Evolutionary conservation across 1,139 yeast species (phyloP).

Genomic region (Diutina catenulata): DNA sequence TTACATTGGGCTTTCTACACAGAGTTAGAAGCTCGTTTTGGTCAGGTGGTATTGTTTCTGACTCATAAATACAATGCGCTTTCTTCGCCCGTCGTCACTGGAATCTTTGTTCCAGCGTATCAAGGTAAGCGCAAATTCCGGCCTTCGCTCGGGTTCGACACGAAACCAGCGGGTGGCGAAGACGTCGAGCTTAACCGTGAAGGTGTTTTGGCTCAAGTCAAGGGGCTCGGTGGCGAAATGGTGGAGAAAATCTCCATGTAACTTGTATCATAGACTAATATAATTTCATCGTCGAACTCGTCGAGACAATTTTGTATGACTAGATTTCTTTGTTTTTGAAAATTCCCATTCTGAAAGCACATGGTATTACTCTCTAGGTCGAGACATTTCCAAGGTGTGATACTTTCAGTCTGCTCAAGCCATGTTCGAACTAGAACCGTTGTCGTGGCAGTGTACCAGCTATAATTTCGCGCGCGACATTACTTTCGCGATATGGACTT

Average conservation of each 20-base stretch:
- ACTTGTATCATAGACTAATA: slow-evolving; percentile 4
- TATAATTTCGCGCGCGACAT: no score
- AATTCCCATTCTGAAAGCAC: no score
- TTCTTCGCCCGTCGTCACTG: slow-evolving; percentile 54
- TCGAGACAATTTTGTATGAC: no score
- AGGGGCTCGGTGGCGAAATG: slow-evolving; percentile 61
- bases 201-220: slow-evolving; percentile 65
- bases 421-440: no score
- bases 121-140: slow-evolving; percentile 53
- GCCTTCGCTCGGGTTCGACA: slow-evolving; percentile 68
- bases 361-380: no score
- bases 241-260: slow-evolving; percentile 9
- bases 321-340: no score
- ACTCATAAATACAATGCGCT: slow-evolving; percentile 37
- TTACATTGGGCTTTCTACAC: slow-evolving; percentile 42
- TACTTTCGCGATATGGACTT: no score
- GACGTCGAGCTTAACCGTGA: slow-evolving; percentile 61
- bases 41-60: slow-evolving; percentile 50
- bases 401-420: no score
- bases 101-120: slow-evolving; percentile 63
- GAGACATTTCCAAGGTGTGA: no score
- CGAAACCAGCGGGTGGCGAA: slow-evolving; percentile 46
- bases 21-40: slow-evolving; percentile 45
- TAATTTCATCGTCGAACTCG: no score
- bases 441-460: no score